Percentiles rank a stretch among this genome's conserved stretches.
phyloP scores from a whole-genome alignment of 108 stramenopile genomes.

The Cyclotella kingstonii region DNA sequence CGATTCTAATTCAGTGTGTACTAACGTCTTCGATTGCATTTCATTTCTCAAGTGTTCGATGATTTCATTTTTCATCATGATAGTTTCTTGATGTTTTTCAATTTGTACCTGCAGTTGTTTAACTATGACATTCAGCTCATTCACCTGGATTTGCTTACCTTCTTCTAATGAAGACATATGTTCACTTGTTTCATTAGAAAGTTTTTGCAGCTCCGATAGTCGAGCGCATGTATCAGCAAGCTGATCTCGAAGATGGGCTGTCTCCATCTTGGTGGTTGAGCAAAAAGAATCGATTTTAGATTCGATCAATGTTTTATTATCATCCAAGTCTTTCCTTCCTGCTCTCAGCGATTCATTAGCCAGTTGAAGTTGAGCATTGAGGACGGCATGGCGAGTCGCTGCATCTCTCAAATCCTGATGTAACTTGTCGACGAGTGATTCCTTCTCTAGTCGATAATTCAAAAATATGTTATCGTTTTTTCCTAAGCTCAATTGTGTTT shows the following conservation, averaged over 20 bases:
- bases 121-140: not conserved
- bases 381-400: constrained; percentile 8
- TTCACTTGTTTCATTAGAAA: too few species aligned
- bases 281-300: constrained; percentile 3
- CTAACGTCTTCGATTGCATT: not conserved
- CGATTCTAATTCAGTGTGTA: not conserved
- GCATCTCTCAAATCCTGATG: constrained; percentile 4
- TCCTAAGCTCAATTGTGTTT: constrained; percentile 8
- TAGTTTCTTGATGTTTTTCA: not conserved
- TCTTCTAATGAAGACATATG: too few species aligned
- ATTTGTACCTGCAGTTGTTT: not conserved
- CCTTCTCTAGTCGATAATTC: constrained; percentile 2
- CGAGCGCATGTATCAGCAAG: too few species aligned
- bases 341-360: constrained; percentile 5
- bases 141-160: too few species aligned
- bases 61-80: not conserved
- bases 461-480: constrained; percentile 6
- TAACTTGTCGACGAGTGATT: constrained; percentile 4
- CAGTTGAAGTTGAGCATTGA: constrained; percentile 1
- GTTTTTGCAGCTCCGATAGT: too few species aligned
- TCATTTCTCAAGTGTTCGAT: not conserved
- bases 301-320: constrained; percentile 2
- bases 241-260: not conserved
- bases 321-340: constrained; percentile 6
- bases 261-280: not conserved